Conservation (phyloP, 164 flowering plant species). For the Pachysandra terminalis region DNA sequence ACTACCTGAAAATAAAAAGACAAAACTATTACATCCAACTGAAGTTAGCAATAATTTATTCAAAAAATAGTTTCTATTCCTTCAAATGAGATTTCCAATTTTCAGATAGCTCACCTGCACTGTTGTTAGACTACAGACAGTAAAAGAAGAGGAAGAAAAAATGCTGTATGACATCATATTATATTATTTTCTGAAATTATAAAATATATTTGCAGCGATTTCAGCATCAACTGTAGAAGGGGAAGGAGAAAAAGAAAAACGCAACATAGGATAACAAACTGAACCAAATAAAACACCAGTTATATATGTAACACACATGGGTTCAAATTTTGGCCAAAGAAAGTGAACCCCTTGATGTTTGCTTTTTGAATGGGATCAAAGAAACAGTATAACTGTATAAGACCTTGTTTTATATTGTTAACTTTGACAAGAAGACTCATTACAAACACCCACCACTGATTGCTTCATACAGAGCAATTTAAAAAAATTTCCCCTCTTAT, state of each 20-base stretch:
- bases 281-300: neutral
- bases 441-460: too few species aligned
- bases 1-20: constrained; percentile 63
- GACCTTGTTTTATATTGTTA: too few species aligned
- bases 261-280: neutral
- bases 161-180: neutral
- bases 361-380: too few species aligned
- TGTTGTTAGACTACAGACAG: neutral
- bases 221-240: neutral
- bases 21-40: neutral
- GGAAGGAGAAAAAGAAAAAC: neutral
- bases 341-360: neutral
- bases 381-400: too few species aligned
- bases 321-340: neutral
- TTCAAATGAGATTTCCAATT: neutral
- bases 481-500: too few species aligned
- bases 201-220: neutral
- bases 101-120: neutral
- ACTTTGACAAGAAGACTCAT: too few species aligned
- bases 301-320: neutral
- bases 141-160: too few species aligned
- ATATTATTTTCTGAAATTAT: neutral
- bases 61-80: too few species aligned
- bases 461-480: too few species aligned
- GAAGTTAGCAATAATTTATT: neutral